phyloP scores from a whole-genome alignment of 163 green algal species.

The Scenedesmus sp. region DNA sequence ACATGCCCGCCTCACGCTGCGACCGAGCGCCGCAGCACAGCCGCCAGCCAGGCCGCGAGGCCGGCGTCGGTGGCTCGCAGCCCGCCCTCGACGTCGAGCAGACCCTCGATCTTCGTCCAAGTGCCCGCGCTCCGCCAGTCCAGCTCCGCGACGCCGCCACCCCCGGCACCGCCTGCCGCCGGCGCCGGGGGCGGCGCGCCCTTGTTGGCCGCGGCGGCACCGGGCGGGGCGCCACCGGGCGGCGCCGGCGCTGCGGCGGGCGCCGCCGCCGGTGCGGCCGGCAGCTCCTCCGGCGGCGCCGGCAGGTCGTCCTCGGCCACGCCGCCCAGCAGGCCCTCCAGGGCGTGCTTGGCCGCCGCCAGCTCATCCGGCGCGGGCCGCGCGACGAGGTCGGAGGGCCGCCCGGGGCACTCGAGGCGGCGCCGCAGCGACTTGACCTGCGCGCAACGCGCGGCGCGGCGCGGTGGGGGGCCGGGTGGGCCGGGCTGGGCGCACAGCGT shows the following conservation, averaged over 20 bases:
- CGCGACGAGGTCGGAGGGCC: slow-evolving; percentile 20
- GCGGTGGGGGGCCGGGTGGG: too few species aligned
- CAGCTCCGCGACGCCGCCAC: too few species aligned
- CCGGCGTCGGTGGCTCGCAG: not conserved
- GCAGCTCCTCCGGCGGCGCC: slow-evolving; percentile 2
- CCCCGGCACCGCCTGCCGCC: too few species aligned
- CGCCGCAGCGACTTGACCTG: slow-evolving; percentile 18
- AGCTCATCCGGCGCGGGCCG: slow-evolving; percentile 14
- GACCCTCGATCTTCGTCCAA: slow-evolving; percentile 20
- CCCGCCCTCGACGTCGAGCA: slow-evolving; percentile 33
- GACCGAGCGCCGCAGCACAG: slow-evolving; percentile 7
- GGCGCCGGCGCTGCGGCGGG: not conserved
- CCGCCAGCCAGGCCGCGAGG: slow-evolving; percentile 9
- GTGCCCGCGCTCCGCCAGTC: slow-evolving; percentile 21
- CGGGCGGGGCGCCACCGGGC: not conserved
- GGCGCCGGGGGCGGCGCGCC: too few species aligned
- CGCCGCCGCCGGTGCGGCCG: not conserved
- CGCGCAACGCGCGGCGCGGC: too few species aligned
- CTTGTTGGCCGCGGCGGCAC: not conserved
- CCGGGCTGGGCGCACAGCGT: too few species aligned
- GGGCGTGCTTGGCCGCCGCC: slow-evolving; percentile 28
- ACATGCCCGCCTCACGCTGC: too few species aligned
- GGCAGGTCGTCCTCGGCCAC: slow-evolving; percentile 10
- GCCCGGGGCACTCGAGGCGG: slow-evolving; percentile 9
- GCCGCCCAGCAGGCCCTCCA: slow-evolving; percentile 16